phyloP scores from a whole-genome alignment of 345 rosid genomes.

The Bruguiera parviflora region DNA sequence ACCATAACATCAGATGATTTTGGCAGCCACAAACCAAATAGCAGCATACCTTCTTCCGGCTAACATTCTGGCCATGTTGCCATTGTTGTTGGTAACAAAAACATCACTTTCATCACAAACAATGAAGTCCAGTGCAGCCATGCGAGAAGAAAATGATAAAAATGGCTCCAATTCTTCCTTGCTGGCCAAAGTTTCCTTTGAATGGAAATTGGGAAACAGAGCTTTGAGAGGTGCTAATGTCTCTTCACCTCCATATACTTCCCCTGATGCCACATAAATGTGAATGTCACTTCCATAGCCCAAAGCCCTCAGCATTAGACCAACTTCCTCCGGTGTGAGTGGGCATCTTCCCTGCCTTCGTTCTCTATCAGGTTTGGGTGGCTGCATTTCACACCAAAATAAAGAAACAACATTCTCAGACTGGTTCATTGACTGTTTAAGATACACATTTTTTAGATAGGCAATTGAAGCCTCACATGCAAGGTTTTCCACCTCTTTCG shows the following conservation, averaged over 20 bases:
- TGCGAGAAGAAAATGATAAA: slow-evolving; percentile 70
- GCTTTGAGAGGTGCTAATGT: slow-evolving; percentile 72
- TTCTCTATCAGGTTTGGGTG: slow-evolving; percentile 70
- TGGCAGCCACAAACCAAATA: neutral
- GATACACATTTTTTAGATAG: slow-evolving; percentile 1
- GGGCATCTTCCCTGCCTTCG: slow-evolving; percentile 86
- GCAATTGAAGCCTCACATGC: slow-evolving; percentile 45
- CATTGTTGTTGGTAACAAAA: slow-evolving; percentile 90
- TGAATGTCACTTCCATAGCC: slow-evolving; percentile 84
- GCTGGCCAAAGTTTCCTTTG: slow-evolving; percentile 76
- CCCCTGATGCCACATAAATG: slow-evolving; percentile 88
- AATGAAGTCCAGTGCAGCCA: slow-evolving; percentile 93
- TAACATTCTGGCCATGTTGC: slow-evolving; percentile 92
- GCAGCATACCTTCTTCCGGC: slow-evolving; percentile 79
- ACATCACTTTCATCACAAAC: slow-evolving; percentile 94
- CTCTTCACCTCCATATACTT: slow-evolving; percentile 83
- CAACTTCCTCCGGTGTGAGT: slow-evolving; percentile 85
- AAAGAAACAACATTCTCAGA: slow-evolving; percentile 3
- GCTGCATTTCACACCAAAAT: slow-evolving; percentile 37
- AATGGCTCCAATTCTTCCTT: slow-evolving; percentile 69
- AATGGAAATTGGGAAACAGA: slow-evolving; percentile 79
- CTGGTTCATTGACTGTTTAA: neutral
- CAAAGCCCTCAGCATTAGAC: slow-evolving; percentile 82
- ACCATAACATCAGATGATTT: neutral
- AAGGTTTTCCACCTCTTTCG: slow-evolving; percentile 85